Percentiles rank a stretch among this genome's conserved stretches.
Conservation (phyloP, 495 filamentous ascomycete genomes). For the Talaromyces thailandensis region DNA sequence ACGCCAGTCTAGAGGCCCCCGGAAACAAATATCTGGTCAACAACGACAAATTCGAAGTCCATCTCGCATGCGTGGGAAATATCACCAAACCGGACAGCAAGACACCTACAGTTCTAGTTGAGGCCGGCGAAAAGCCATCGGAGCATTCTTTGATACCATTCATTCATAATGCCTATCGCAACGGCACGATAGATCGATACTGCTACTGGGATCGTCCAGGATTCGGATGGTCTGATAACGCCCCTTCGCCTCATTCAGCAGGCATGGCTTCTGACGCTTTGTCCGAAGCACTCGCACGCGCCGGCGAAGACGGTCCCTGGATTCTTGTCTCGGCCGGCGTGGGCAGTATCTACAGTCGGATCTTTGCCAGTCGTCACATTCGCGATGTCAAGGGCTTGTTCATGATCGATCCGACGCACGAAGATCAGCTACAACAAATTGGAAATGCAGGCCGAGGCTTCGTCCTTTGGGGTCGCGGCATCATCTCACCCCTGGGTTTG, state of each 20-base stretch:
- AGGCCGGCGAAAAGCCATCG: constrained; percentile 70
- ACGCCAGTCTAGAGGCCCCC: constrained; percentile 58
- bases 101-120: constrained; percentile 64
- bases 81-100: constrained; percentile 33
- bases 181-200: constrained; percentile 73
- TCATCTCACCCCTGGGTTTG: constrained; percentile 79
- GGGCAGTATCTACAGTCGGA: constrained; percentile 77
- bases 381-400: constrained; percentile 66
- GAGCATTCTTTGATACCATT: constrained; percentile 66
- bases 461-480: constrained; percentile 71
- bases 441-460: constrained; percentile 67
- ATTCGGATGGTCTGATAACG: constrained; percentile 83
- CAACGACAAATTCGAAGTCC: constrained; percentile 70
- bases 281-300: constrained; percentile 70
- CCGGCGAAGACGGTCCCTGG: constrained; percentile 82
- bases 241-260: constrained; percentile 84
- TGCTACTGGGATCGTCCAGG: constrained; percentile 96
- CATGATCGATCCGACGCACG: constrained; percentile 80
- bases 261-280: constrained; percentile 82
- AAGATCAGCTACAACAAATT: constrained; percentile 61
- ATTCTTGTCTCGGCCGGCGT: constrained; percentile 62
- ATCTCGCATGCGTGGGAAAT: constrained; percentile 75
- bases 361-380: constrained; percentile 76
- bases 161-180: constrained; percentile 50
- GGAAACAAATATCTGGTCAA: constrained; percentile 74